Conservation (phyloP, 352 stramenopile species). For the Peronospora destructor region DNA sequence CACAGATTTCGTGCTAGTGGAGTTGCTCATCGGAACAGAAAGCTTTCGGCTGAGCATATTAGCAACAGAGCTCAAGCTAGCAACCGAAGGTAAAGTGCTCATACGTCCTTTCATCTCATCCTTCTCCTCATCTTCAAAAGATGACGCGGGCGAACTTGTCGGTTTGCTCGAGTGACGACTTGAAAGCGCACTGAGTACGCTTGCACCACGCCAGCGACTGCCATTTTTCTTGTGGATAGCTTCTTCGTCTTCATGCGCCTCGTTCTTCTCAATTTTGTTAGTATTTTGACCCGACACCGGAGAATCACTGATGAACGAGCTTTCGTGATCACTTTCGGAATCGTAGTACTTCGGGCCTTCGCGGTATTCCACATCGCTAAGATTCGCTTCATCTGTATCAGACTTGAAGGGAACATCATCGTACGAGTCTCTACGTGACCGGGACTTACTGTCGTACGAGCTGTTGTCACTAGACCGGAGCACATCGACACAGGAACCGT, state of each 20-base stretch:
- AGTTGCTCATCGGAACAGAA: conserved; percentile 21
- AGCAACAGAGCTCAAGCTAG: conserved; percentile 26
- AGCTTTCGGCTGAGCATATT: conserved; percentile 28
- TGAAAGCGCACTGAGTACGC: conserved; percentile 39
- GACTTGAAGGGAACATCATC: conserved; percentile 27
- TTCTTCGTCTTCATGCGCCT: conserved; percentile 12
- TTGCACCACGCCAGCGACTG: conserved; percentile 37
- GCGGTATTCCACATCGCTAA: conserved; percentile 21
- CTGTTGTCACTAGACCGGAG: conserved; percentile 15
- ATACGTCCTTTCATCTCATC: conserved; percentile 24
- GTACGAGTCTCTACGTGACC: conserved; percentile 13
- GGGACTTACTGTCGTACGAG: conserved; percentile 10
- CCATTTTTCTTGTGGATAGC: conserved; percentile 15
- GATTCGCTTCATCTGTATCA: conserved; percentile 22
- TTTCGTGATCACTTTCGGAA: conserved; percentile 41
- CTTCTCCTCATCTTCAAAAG: conserved; percentile 26
- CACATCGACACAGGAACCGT: conserved; percentile 25
- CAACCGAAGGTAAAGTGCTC: conserved; percentile 19
- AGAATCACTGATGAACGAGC: conserved; percentile 32
- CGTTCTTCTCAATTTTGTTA: conserved; percentile 15
- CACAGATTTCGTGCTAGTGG: conserved; percentile 21
- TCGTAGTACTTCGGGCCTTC: conserved; percentile 40
- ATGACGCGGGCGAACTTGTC: conserved; percentile 24
- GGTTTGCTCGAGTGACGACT: conserved; percentile 35
- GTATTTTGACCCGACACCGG: conserved; percentile 16